Evolutionary conservation across 371 early-diverging fungal species (phyloP), one percentile per base, ranked within the genome.

Genomic region (Rhizomucor miehei): DNA sequence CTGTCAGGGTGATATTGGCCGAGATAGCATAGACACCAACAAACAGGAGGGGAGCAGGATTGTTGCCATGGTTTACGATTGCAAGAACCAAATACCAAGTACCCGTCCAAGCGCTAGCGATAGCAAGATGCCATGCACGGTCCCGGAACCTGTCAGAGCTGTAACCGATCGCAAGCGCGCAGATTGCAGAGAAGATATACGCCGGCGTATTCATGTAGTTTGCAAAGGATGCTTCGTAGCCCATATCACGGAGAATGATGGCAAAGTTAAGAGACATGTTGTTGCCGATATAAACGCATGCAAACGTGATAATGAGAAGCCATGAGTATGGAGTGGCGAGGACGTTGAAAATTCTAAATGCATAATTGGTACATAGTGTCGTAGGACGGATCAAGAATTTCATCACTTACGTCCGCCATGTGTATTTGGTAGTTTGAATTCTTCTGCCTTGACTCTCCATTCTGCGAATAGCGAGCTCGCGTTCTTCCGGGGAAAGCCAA

Each of bases 401-500:
- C 5, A 23, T 46, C 25, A 43, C 52, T 20, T 40, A 65, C 10
- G 51, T 57, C 14, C 37, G 36, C 51, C 35, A 51, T 21, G 25
- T 57, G 24, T 47, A 57, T 9, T 25, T 37, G 8, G 61, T 54
- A 0, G 51, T 29, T 13, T 2, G 41, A 13, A 56, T 47, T 39
- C 55, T 59, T 24, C 46, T 56, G 19, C 75, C 75, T 51, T 75
- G 71, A 34, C 63, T 62, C 39, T 65, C 57, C 23, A 86, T 69
- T 40, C 88, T 72, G 13, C 57, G 24, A 2, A 66, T 58, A 8
- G 84, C 80, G n/a, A 84, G 48, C 2, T 67, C 67, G 17, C 78
- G 69, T 57, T 83, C 75, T 51, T 75, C 75, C 8, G 63, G 58
- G 16, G 62, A 64, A 35, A 89, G 63, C 59, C 77, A 87, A n/a